phyloP scores from a whole-genome alignment of 768 basidiomycete species.

The Chlorophyllum brunneum region DNA sequence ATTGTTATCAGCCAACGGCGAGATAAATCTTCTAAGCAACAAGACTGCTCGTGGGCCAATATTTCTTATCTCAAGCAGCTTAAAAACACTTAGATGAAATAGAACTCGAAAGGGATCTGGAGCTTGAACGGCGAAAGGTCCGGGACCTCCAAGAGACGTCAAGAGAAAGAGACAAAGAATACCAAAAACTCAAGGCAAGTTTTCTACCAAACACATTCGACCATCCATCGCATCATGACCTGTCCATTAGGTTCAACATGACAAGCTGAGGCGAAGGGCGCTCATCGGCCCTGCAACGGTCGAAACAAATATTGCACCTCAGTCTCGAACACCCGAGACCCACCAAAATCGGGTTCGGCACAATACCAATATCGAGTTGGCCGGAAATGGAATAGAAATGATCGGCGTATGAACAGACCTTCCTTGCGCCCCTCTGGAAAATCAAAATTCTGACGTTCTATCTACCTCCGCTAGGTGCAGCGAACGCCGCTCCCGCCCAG shows the following conservation, averaged over 20 bases:
- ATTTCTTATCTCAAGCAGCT: not conserved
- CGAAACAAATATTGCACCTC: constrained; percentile 5
- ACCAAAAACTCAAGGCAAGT: constrained; percentile 76
- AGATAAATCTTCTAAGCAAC: constrained; percentile 64
- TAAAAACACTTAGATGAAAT: not conserved
- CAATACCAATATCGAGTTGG: constrained; percentile 24
- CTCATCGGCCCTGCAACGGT: constrained; percentile 42
- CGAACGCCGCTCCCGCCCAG: constrained; percentile 63
- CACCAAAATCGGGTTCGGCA: constrained; percentile 3
- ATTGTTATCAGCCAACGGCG: constrained; percentile 59
- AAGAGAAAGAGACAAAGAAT: constrained; percentile 80
- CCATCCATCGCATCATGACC: not conserved
- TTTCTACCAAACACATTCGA: not conserved
- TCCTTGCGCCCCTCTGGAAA: not conserved
- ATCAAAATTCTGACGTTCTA: not conserved
- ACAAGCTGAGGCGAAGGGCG: constrained; percentile 80
- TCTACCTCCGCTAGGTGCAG: constrained; percentile 46
- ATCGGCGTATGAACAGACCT: constrained; percentile 41
- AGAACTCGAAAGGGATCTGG: constrained; percentile 82
- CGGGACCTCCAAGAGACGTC: constrained; percentile 71
- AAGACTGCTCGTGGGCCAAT: constrained; percentile 56
- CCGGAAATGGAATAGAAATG: constrained; percentile 64
- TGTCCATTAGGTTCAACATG: constrained; percentile 56
- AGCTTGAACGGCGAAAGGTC: constrained; percentile 70
- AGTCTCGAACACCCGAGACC: constrained; percentile 6